A percentile compares a stretch with the other conserved stretches of the same genome.
These are phyloP conservation scores for Saturnispora mendoncae DNA, from an alignment of 805 yeast genomes.

Conservation along the genomic window DNA sequence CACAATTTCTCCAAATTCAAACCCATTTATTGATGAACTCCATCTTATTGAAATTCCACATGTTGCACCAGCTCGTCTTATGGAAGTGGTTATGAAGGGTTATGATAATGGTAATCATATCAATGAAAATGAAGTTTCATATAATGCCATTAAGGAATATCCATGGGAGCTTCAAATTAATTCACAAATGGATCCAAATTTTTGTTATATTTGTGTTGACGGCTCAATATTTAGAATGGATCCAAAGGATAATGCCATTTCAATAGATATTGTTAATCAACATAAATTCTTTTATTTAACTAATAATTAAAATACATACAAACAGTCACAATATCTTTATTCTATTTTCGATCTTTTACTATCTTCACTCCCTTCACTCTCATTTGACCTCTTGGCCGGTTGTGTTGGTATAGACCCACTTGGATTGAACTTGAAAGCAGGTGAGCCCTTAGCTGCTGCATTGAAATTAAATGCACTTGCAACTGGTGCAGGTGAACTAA, in stretches of 20 bases:
- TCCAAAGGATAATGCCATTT: constrained; percentile 1
- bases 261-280: constrained; percentile 3
- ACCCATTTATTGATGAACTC: constrained; percentile 34
- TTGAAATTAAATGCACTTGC: constrained; percentile 7
- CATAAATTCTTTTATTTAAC: constrained; percentile 4
- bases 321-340: constrained; percentile 5
- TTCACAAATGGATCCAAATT: constrained; percentile 6
- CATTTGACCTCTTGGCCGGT: constrained; percentile 18
- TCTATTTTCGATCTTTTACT: constrained; percentile 15
- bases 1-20: constrained; percentile 52
- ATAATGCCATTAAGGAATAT: constrained; percentile 22
- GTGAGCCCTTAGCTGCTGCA: background rate
- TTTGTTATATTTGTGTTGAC: constrained; percentile 58
- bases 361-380: constrained; percentile 18
- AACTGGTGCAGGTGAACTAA: background rate
- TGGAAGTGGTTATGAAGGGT: constrained; percentile 49
- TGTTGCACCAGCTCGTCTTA: constrained; percentile 27
- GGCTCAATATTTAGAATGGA: constrained; percentile 39
- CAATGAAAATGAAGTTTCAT: constrained; percentile 38
- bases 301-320: background rate
- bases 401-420: background rate
- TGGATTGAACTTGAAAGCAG: background rate
- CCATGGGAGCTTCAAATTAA: constrained; percentile 6
- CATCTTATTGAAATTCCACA: constrained; percentile 40
- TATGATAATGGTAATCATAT: constrained; percentile 52